These are phyloP conservation scores for Kodamaea kakaduensis DNA, from an alignment of 805 yeast species.

Conservation along the genomic window DNA sequence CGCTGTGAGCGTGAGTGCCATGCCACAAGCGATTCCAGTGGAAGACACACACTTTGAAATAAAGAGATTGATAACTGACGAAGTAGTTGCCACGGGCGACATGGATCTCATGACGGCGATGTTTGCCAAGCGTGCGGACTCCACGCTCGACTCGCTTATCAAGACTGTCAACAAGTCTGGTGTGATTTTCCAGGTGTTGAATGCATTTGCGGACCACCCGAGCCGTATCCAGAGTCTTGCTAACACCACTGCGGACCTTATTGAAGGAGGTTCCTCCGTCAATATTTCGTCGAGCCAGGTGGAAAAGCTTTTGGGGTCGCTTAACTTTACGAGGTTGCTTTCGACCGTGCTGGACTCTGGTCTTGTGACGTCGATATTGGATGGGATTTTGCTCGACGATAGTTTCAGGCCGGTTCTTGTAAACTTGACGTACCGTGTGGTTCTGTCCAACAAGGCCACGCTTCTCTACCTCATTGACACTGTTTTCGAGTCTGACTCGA, in stretches of 20 bases:
- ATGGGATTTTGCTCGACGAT: constrained; percentile 36
- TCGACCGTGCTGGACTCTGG: constrained; percentile 31
- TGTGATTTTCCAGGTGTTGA: constrained; percentile 31
- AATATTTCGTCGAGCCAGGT: constrained; percentile 1
- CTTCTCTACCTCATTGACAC: constrained; percentile 16
- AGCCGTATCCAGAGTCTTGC: constrained; percentile 25
- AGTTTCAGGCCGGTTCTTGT: constrained; percentile 30
- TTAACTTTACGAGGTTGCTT: constrained; percentile 22
- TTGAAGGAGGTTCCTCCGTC: constrained; percentile 10
- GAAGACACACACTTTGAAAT: constrained; percentile 17
- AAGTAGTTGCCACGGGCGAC: background rate
- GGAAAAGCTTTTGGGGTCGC: constrained; percentile 2
- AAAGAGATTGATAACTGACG: background rate
- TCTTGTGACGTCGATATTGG: constrained; percentile 28
- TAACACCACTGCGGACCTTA: constrained; percentile 25
- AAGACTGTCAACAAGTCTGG: constrained; percentile 29
- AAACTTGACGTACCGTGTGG: constrained; percentile 27
- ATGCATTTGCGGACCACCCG: constrained; percentile 31
- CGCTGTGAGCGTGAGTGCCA: constrained; percentile 15
- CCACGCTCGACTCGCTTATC: constrained; percentile 13
- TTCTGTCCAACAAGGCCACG: constrained; percentile 27
- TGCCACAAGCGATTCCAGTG: constrained; percentile 20
- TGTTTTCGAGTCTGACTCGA: constrained; percentile 6
- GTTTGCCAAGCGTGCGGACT: constrained; percentile 6
- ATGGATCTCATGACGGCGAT: background rate